phyloP scores from a whole-genome alignment of 2,329 filamentous ascomycete genomes.

The Rachicladosporium sp. region DNA sequence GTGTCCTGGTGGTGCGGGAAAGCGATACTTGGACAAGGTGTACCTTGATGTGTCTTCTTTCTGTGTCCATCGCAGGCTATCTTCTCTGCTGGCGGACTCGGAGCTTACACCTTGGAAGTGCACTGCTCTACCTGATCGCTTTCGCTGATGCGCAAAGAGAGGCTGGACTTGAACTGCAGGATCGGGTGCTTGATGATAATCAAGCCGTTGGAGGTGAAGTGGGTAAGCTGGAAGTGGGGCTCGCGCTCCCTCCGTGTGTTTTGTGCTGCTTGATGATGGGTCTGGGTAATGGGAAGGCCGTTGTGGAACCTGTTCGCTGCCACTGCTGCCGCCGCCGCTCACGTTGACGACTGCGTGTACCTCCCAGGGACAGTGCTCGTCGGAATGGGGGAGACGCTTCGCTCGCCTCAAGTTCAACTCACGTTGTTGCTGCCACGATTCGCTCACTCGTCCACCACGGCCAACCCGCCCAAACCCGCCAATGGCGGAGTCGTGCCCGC shows the following conservation, averaged over 20 bases:
- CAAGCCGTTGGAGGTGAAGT: background rate
- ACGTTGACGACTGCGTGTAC: slow-evolving; percentile 21
- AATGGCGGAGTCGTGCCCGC: slow-evolving; percentile 3
- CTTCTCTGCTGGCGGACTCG: slow-evolving; percentile 4
- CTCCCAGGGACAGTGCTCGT: slow-evolving; percentile 14
- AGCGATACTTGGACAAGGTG: slow-evolving; percentile 18
- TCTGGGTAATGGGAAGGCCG: no score
- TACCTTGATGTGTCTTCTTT: slow-evolving; percentile 10
- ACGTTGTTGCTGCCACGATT: slow-evolving; percentile 11
- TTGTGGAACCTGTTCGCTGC: background rate
- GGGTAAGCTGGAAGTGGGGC: background rate
- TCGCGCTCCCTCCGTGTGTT: background rate
- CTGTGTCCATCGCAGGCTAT: background rate
- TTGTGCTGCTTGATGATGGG: background rate
- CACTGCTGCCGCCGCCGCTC: background rate
- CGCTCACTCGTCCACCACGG: slow-evolving; percentile 2
- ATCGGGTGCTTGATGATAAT: background rate
- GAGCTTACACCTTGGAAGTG: slow-evolving; percentile 1
- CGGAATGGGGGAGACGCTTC: slow-evolving; percentile 18
- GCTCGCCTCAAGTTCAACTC: slow-evolving; percentile 18
- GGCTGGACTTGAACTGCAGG: no score
- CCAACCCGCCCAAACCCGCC: slow-evolving; percentile 4
- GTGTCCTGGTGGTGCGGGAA: slow-evolving; percentile 18
- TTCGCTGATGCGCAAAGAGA: no score
- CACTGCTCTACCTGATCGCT: no score